Conservation (phyloP, 164 flowering plant genomes). For the Hamamelis virginiana region DNA sequence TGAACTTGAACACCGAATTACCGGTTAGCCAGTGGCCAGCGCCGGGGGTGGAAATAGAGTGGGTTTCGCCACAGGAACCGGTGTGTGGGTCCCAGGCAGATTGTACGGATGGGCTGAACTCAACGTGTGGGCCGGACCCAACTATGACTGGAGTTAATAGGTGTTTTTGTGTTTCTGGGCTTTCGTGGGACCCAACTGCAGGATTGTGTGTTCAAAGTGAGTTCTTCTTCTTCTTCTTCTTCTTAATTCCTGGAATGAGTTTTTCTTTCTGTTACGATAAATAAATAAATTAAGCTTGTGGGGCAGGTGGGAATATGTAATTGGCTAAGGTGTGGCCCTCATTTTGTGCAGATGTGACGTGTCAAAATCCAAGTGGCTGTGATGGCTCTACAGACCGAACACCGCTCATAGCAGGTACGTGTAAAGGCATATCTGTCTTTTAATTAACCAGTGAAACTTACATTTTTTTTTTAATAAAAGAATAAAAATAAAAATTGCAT, state of each 20-base stretch:
- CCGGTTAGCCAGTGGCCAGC: conserved; percentile 46
- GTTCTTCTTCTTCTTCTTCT: conserved; percentile 6
- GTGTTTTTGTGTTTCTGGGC: conserved; percentile 45
- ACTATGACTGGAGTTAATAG: conserved; percentile 22
- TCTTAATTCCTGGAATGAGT: not conserved
- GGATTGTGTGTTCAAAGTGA: conserved; percentile 44
- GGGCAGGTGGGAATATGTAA: not conserved
- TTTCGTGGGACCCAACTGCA: conserved; percentile 42
- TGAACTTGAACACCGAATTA: conserved; percentile 31
- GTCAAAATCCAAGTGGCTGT: conserved; percentile 38
- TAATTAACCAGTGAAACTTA: too few relatives aligned
- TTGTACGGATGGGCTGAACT: conserved; percentile 30
- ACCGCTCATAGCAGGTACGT: conserved; percentile 56
- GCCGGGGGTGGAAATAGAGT: conserved; percentile 54
- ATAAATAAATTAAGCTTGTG: too few relatives aligned
- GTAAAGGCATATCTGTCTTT: too few relatives aligned
- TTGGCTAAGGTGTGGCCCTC: not conserved
- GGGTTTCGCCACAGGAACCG: conserved; percentile 49
- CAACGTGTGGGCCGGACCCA: conserved; percentile 45
- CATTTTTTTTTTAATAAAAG: too few relatives aligned
- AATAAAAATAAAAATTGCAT: too few relatives aligned
- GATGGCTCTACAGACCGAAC: conserved; percentile 20
- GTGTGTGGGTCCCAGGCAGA: conserved; percentile 37
- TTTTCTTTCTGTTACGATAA: not conserved
- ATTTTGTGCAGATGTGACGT: conserved; percentile 25